These are phyloP conservation scores for Aspergillus indologenus DNA, from an alignment of 495 filamentous ascomycete genomes.

Conservation along the genomic window DNA sequence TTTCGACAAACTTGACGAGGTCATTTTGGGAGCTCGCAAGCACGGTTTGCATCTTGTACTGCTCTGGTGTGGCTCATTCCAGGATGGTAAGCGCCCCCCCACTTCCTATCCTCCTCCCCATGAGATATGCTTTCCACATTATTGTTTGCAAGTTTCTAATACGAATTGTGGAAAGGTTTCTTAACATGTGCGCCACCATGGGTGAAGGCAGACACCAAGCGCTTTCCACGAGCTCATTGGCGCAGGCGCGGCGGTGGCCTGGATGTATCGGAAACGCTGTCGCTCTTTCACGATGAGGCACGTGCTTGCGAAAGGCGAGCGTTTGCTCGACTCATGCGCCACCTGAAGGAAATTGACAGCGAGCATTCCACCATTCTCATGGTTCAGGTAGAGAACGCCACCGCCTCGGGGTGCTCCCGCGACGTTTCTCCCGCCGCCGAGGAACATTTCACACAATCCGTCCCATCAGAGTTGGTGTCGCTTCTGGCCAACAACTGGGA, in stretches of 20 bases:
- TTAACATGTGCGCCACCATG: slow-evolving; percentile 43
- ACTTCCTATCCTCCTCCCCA: too few relatives aligned
- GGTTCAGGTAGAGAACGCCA: slow-evolving; percentile 53
- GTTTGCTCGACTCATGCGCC: slow-evolving; percentile 35
- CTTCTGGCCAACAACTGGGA: slow-evolving; percentile 31
- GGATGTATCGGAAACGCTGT: slow-evolving; percentile 32
- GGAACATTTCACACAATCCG: slow-evolving; percentile 28
- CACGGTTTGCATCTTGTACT: slow-evolving; percentile 43
- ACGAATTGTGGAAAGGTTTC: slow-evolving; percentile 14
- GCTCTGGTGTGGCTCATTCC: slow-evolving; percentile 52
- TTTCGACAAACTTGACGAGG: slow-evolving; percentile 42
- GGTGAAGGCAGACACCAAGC: slow-evolving; percentile 41
- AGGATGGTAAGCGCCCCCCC: slow-evolving; percentile 47
- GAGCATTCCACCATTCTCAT: slow-evolving; percentile 44
- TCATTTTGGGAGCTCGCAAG: slow-evolving; percentile 37
- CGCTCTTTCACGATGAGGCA: slow-evolving; percentile 36
- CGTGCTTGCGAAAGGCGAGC: slow-evolving; percentile 35
- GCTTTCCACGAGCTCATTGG: slow-evolving; percentile 42
- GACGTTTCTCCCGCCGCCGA: slow-evolving; percentile 38
- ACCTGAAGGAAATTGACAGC: slow-evolving; percentile 40
- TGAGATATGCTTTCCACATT: too few relatives aligned
- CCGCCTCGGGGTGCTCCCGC: slow-evolving; percentile 45
- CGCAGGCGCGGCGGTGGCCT: slow-evolving; percentile 22
- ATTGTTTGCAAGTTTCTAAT: background rate
- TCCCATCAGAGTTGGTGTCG: slow-evolving; percentile 34